Conservation (phyloP, 2,329 filamentous ascomycete genomes). For the Ophioceras dolichostomum region DNA sequence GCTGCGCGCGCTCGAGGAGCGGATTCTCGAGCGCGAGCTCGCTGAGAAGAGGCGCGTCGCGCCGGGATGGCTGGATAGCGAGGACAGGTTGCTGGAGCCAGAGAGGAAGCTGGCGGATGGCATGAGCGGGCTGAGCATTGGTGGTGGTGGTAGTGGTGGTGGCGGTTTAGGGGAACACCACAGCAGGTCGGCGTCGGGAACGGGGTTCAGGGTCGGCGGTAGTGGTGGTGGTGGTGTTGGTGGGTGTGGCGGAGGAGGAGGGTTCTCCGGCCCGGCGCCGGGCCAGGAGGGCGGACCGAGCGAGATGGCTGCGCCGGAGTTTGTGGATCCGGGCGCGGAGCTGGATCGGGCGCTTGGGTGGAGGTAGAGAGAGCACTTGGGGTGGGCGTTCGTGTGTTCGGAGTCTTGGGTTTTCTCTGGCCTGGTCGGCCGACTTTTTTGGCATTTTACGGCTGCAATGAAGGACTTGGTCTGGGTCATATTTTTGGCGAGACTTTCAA, state of each 20-base stretch:
- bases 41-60: slow-evolving; percentile 71
- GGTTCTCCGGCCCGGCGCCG: slow-evolving; percentile 4
- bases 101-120: slow-evolving; percentile 27
- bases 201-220: slow-evolving; percentile 14
- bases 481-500: slow-evolving; percentile 35
- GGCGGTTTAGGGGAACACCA: slow-evolving; percentile 12
- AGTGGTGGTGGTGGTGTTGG: slow-evolving; percentile 9
- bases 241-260: too few species aligned
- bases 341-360: slow-evolving; percentile 9
- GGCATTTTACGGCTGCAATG: neutral
- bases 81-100: slow-evolving; percentile 56
- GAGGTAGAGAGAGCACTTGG: too few species aligned
- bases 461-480: neutral
- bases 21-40: slow-evolving; percentile 51
- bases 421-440: neutral
- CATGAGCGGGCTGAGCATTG: slow-evolving; percentile 14
- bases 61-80: slow-evolving; percentile 71
- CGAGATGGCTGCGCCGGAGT: slow-evolving; percentile 8
- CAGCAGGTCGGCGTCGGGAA: too few species aligned
- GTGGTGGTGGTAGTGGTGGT: slow-evolving; percentile 10
- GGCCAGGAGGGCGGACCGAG: slow-evolving; percentile 2
- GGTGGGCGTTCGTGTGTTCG: too few species aligned
- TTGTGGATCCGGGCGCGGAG: slow-evolving; percentile 4
- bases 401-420: too few species aligned
- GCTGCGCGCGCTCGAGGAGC: slow-evolving; percentile 58